These are phyloP conservation scores for Westerdykella aurantiaca DNA, from an alignment of 2,329 filamentous ascomycete genomes.

Conservation along the genomic window DNA sequence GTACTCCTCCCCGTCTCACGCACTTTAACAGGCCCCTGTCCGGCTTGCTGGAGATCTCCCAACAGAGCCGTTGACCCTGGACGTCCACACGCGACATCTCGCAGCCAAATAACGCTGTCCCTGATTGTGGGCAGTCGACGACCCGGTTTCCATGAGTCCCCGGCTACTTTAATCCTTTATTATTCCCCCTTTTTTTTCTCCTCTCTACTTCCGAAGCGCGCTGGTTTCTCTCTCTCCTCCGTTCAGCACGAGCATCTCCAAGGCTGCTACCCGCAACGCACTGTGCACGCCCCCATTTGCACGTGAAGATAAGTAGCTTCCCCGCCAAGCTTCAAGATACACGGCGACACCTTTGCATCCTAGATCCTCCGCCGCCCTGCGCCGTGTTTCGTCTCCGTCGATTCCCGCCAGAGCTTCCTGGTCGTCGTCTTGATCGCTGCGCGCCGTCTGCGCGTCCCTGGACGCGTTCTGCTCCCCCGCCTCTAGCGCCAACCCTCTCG, in stretches of 20 bases:
- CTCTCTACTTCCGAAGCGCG: no score
- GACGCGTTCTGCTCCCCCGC: neutral
- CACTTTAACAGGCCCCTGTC: slow-evolving; percentile 3
- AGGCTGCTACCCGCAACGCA: no score
- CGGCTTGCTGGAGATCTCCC: slow-evolving; percentile 9
- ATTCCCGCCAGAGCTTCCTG: neutral
- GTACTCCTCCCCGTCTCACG: no score
- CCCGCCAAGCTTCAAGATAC: slow-evolving; percentile 20
- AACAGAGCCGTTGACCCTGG: slow-evolving; percentile 20
- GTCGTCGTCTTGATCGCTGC: slow-evolving; percentile 7
- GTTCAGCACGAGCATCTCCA: no score
- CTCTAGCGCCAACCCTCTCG: slow-evolving; percentile 12
- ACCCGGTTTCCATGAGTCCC: no score
- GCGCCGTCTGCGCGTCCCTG: slow-evolving; percentile 21
- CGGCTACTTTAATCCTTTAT: no score
- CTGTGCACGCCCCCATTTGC: slow-evolving; percentile 12
- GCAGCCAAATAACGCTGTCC: slow-evolving; percentile 27
- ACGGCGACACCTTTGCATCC: slow-evolving; percentile 9
- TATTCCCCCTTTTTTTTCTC: no score
- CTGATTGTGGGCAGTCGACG: slow-evolving; percentile 11
- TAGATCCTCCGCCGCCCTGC: slow-evolving; percentile 12
- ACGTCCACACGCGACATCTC: slow-evolving; percentile 32
- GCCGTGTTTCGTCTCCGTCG: slow-evolving; percentile 1
- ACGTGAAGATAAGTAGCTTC: slow-evolving; percentile 30
- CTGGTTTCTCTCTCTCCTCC: no score